phyloP scores from a whole-genome alignment of 2,329 filamentous ascomycete species.

The Madurella mycetomatis region DNA sequence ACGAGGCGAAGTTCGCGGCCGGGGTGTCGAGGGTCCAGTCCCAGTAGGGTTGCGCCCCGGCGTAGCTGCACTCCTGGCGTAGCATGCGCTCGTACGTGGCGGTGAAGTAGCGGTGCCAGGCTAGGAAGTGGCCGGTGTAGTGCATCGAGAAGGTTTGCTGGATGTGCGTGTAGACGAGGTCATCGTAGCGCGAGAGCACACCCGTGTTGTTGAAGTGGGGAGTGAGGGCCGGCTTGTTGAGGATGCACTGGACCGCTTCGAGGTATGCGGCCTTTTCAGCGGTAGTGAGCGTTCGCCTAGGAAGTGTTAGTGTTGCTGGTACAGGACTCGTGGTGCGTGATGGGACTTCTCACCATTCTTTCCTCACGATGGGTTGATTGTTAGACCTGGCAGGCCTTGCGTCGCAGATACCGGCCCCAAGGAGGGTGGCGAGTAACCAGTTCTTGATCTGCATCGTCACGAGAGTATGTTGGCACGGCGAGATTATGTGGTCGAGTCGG shows the following conservation, averaged over 20 bases:
- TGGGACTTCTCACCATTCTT: conserved; percentile 14
- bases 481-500: too few relatives aligned
- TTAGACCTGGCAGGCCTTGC: background rate
- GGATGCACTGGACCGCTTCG: conserved; percentile 33
- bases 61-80: conserved; percentile 36
- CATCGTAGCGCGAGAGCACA: conserved; percentile 32
- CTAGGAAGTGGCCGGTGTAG: conserved; percentile 34
- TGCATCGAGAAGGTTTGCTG: conserved; percentile 31
- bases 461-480: too few relatives aligned
- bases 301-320: background rate
- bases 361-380: conserved; percentile 11
- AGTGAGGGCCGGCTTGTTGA: conserved; percentile 29
- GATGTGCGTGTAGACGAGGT: conserved; percentile 37
- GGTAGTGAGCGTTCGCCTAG: conserved; percentile 29
- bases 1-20: conserved; percentile 3
- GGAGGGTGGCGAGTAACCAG: background rate
- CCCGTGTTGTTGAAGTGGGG: conserved; percentile 25
- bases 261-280: conserved; percentile 31
- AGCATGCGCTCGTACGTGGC: conserved; percentile 35
- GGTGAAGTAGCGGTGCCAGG: conserved; percentile 39
- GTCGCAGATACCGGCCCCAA: background rate
- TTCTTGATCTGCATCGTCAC: conserved; percentile 6
- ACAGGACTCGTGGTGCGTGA: background rate
- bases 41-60: conserved; percentile 37
- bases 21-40: conserved; percentile 33